These are phyloP conservation scores for Arctium minus DNA, from an alignment of 129 eudicot species.

Conservation along the genomic window DNA sequence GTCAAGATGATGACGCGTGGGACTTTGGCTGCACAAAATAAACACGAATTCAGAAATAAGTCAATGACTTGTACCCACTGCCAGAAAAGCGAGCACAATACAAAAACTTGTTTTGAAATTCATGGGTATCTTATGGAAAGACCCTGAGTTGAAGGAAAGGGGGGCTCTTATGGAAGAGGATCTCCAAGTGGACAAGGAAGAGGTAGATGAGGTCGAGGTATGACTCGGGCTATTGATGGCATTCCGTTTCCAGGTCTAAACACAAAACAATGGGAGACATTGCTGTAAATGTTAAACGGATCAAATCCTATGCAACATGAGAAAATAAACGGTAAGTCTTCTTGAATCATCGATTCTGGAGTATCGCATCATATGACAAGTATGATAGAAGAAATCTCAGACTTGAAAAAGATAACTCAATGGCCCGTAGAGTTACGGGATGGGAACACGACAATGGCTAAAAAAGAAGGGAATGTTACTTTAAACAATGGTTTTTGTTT, in stretches of 20 bases:
- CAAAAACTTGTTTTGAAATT: background rate
- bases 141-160: background rate
- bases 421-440: background rate
- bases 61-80: background rate
- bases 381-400: background rate
- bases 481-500: background rate
- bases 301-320: background rate
- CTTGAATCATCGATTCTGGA: background rate
- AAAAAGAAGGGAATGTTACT: background rate
- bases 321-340: background rate
- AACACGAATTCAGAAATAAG: background rate
- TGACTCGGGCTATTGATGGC: background rate
- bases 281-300: too few relatives aligned
- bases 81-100: background rate
- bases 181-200: background rate
- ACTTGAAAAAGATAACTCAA: background rate
- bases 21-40: background rate
- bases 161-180: background rate
- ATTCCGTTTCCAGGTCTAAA: too few relatives aligned
- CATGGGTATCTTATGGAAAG: background rate
- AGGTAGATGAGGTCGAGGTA: background rate
- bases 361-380: background rate
- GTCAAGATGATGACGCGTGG: background rate
- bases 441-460: background rate
- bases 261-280: too few relatives aligned